Percentiles rank a stretch among this genome's conserved stretches.
These are phyloP conservation scores for Jackrogersella minutella DNA, from an alignment of 495 filamentous ascomycete genomes.

Conservation along the genomic window DNA sequence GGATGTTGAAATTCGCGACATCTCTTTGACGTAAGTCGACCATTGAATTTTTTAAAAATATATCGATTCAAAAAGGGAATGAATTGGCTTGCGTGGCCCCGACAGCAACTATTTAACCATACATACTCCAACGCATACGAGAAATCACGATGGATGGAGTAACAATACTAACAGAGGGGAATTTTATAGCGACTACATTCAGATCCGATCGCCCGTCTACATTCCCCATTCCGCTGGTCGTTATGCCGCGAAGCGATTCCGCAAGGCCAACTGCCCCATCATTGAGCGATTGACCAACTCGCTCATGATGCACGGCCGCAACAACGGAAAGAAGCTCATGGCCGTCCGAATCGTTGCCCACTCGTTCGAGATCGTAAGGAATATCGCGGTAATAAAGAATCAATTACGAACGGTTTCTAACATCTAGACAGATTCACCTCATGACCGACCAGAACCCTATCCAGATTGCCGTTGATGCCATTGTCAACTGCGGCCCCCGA, in stretches of 20 bases:
- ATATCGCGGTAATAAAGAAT: neutral
- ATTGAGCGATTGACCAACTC: conserved; percentile 99
- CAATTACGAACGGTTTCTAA: conserved; percentile 13
- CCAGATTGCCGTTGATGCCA: conserved; percentile 98
- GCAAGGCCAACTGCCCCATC: conserved; percentile 99
- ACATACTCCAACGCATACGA: conserved; percentile 11
- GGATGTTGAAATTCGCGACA: conserved; percentile 99
- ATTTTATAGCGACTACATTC: conserved; percentile 91
- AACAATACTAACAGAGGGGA: conserved; percentile 56
- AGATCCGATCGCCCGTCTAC: conserved; percentile 98
- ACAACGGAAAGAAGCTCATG: conserved; percentile 99
- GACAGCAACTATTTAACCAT: conserved; percentile 2
- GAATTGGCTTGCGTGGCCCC: neutral
- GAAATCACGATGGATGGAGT: conserved; percentile 2
- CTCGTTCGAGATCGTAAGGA: conserved; percentile 95
- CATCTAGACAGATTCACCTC: conserved; percentile 85
- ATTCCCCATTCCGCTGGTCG: conserved; percentile 97
- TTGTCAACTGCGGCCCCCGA: conserved; percentile 99
- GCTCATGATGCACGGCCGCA: conserved; percentile 99
- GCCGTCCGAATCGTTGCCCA: conserved; percentile 99
- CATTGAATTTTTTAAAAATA: conserved; percentile 17
- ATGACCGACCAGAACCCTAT: conserved; percentile 99
- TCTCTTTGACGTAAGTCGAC: conserved; percentile 94
- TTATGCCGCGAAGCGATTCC: conserved; percentile 99
- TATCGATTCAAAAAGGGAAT: conserved; percentile 18